Base-by-base conservation (phyloP, 805 yeast genomes). In the Lachancea fermentati region DNA sequence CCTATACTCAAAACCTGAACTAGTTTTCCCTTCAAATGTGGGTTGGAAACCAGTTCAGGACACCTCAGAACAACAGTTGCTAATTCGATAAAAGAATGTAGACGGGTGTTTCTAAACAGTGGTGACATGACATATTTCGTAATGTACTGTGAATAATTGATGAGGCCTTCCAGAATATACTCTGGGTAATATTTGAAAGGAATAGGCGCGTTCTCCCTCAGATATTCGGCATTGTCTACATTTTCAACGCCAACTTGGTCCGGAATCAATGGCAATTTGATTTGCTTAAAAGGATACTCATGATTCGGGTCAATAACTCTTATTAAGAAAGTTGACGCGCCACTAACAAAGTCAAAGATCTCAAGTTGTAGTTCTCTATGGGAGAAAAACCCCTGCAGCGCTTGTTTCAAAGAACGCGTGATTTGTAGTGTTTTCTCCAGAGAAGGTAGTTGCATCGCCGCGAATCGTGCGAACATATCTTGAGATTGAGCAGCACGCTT, bases 181-280 rank as follows among this genome's bases (percentile, higher is more conserved):
- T 93, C 97, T 0, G 98, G 98, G 45, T 71, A 81, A 58, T 76
- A 85, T 51, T 78, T 81, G 73, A 91, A 87, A 1, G 93, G 93
- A 13, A 61, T 52, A 4, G 94, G 91, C 0, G 91, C 72, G 45
- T 78, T 66, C 7, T 71, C 63, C 52, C 85, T 73, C 51, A 83
- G 67, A 52, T 72, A 79, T 33, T 81, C 91, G n/a, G 79, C 76
- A 59, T 83, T 85, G 52, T 84, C 91, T 34, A 81, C 75, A 54
- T 81, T 78, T 46, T 81, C 80, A 25, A 81, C 76, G 39, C 77
- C 76, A 33, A 68, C 67, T 37, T 78, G 72, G 52, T 80, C 76
- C 17, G 81, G 73, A 9, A 80, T 75, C 36, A 78, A 60, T 2
- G 85, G 86, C 19, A 86, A 67, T 1, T 60, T 41, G 2, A 85